phyloP scores from a whole-genome alignment of 192 early-diverging fungal species.

The Diversispora epigaea region DNA sequence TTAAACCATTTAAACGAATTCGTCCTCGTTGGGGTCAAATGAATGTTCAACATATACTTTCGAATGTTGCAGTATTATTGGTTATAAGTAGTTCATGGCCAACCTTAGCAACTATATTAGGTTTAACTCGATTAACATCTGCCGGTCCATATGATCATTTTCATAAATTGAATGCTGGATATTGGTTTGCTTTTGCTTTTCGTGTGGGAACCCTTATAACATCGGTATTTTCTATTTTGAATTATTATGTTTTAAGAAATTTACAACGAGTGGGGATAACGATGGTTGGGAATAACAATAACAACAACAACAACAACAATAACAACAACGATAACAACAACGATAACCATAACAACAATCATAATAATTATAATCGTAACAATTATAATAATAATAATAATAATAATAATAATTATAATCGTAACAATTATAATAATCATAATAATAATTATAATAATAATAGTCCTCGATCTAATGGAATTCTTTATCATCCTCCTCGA shows the following conservation, averaged over 20 bases:
- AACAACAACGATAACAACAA: too few relatives aligned
- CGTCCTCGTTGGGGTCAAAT: conserved; percentile 8
- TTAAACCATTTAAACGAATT: conserved; percentile 14
- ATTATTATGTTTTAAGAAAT: conserved; percentile 29
- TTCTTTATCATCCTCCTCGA: too few relatives aligned
- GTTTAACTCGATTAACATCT: conserved; percentile 8
- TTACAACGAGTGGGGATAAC: neutral
- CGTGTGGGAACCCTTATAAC: conserved; percentile 11
- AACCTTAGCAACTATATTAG: conserved; percentile 18
- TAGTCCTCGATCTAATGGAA: too few relatives aligned
- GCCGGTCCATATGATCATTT: conserved; percentile 31
- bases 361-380: too few relatives aligned
- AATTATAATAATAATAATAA: too few relatives aligned
- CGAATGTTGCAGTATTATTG: conserved; percentile 29
- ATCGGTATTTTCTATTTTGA: conserved; percentile 6
- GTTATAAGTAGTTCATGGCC: conserved; percentile 29
- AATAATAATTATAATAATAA: too few relatives aligned
- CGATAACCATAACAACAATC: too few relatives aligned
- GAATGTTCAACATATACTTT: conserved; percentile 20
- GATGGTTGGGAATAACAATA: neutral
- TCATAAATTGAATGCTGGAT: conserved; percentile 26
- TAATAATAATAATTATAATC: too few relatives aligned
- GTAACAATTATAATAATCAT: too few relatives aligned
- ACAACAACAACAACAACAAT: too few relatives aligned
- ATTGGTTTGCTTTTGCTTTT: conserved; percentile 15